These are phyloP conservation scores for Dictyostelium citrinum DNA, from an alignment of 78 protist genomes.

Conservation along the genomic window DNA sequence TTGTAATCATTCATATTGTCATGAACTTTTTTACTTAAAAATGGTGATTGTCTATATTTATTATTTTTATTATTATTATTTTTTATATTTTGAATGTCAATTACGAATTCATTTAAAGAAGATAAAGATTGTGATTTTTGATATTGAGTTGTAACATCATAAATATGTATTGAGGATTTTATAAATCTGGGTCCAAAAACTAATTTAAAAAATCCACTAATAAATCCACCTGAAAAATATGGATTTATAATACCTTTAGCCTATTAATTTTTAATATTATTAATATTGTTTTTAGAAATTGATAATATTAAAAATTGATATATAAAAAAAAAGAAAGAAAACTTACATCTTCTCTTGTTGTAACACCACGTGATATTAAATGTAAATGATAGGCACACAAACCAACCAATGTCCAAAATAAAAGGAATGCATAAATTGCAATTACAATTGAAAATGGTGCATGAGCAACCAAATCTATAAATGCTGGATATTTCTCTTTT, in stretches of 20 bases:
- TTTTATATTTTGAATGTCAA: not conserved
- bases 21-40: not conserved
- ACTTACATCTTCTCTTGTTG: constrained; percentile 60
- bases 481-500: not conserved
- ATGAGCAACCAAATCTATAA: constrained; percentile 12
- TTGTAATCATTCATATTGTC: not conserved
- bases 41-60: not conserved
- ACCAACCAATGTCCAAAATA: constrained; percentile 69
- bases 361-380: constrained; percentile 1
- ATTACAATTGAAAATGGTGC: constrained; percentile 11
- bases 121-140: not conserved
- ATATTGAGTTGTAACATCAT: not conserved
- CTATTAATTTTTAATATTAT: not conserved
- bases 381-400: constrained; percentile 30
- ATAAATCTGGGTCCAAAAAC: not conserved
- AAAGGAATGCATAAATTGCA: constrained; percentile 21
- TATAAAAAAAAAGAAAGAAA: not conserved
- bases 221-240: not conserved
- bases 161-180: not conserved
- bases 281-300: not conserved
- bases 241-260: not conserved
- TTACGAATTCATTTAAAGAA: not conserved
- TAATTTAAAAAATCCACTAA: not conserved
- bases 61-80: not conserved
- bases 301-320: not conserved